Base-by-base conservation (phyloP, 139 green algal genomes). In the Picochlorum sp. region DNA sequence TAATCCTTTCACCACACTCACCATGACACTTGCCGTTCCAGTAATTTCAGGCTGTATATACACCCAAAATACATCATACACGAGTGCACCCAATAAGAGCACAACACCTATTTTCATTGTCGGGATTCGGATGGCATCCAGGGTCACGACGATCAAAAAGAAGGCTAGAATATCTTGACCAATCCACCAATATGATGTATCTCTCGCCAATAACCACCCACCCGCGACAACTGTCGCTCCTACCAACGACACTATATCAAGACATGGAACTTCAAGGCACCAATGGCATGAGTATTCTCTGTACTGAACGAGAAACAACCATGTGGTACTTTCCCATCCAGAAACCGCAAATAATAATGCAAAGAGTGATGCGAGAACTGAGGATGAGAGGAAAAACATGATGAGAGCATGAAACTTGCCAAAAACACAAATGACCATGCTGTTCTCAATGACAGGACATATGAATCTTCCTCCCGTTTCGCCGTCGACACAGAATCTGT, bases 1-100 rank as follows among this genome's bases (percentile, higher is more conserved):
- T 21, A 70, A 73, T 6, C 76, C 68, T 21, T 71, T 81, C 2
- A 81, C 81, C 21, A 87, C 79, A 41, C 80, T 61, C 1, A 97
- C 78, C 90, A 96, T 97, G n/a, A 96, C 91, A 50, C 69, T 86
- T 21, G 82, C 45, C 0, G 83, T 76, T n/a, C 78, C 61, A n/a
- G 85, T 80, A 5, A 97, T 62, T 24, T 84, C 32, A 4, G 92
- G 92, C 72, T 92, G 84, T 21, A 98, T 64, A 81, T 96, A 98
- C 15, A 97, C 92, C 86, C 84, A 97, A 69, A 94, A 97, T 18
- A 97, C 79, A 74, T 96, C 87, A 69, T 94, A 93, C 3, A 73
- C 26, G 45, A 95, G 85, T 23, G 78, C 81, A 9, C 86, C 64
- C 13, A 65, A 63, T 26, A 97, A 85, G 64, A 97, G 79, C 2